Conservation (phyloP, 2,329 filamentous ascomycete genomes). For the Rutstroemia sp. region DNA sequence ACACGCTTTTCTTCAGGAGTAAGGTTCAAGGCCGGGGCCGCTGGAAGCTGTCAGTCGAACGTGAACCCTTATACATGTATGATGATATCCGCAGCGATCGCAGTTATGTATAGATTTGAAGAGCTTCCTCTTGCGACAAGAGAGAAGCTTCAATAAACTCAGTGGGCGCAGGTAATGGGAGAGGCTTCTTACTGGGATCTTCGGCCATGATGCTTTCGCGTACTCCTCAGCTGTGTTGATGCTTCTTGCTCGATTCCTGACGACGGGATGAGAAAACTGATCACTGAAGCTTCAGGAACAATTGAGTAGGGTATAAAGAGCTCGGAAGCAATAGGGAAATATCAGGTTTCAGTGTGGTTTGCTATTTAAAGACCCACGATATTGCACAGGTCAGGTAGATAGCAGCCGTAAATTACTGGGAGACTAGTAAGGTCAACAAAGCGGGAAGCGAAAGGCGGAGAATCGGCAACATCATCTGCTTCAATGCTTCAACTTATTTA, state of each 20-base stretch:
- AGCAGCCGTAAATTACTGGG: neutral
- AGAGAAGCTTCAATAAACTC: neutral
- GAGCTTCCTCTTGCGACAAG: neutral
- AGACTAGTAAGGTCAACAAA: neutral
- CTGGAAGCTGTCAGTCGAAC: conserved; percentile 30
- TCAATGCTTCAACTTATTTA: neutral
- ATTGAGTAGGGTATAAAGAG: neutral
- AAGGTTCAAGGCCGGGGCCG: conserved; percentile 69
- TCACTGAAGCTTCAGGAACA: neutral
- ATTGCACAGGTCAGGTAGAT: neutral
- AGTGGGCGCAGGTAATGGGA: conserved; percentile 57
- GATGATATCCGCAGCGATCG: neutral
- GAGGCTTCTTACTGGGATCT: conserved; percentile 28
- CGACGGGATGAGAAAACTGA: neutral
- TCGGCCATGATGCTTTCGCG: conserved; percentile 24
- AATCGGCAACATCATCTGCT: conserved; percentile 6
- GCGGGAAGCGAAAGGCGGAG: conserved; percentile 4
- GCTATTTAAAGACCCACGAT: neutral
- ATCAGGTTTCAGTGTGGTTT: neutral
- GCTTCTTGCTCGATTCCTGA: conserved; percentile 2
- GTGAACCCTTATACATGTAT: neutral
- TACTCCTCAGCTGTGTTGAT: conserved; percentile 1
- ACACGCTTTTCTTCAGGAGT: conserved; percentile 86
- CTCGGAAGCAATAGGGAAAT: neutral
- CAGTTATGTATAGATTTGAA: neutral